phyloP scores from a whole-genome alignment of 192 early-diverging fungal species.

The Phycomyces blakesleeanus region DNA sequence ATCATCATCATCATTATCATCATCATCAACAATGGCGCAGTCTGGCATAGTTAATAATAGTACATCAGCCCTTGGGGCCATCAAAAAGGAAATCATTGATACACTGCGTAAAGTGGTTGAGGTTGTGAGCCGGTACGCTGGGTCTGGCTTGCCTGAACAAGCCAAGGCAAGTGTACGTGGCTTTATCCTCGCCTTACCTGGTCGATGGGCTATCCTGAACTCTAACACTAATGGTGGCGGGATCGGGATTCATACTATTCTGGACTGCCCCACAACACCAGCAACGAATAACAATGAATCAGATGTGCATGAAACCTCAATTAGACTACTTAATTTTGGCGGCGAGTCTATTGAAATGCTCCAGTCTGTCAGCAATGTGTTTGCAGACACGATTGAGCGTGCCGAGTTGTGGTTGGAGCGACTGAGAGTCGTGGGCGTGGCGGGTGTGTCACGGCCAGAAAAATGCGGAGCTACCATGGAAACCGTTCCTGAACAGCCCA shows the following conservation, averaged over 20 bases:
- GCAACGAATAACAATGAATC: no score
- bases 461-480: neutral
- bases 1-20: no score
- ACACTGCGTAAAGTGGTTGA: slow-evolving; percentile 85
- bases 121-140: slow-evolving; percentile 83
- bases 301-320: slow-evolving; percentile 24
- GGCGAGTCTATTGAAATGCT: slow-evolving; percentile 74
- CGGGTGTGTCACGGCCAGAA: neutral
- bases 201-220: slow-evolving; percentile 62
- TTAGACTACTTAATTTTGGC: slow-evolving; percentile 60
- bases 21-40: no score
- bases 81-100: slow-evolving; percentile 79
- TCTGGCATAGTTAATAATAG: no score
- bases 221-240: no score
- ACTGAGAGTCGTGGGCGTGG: slow-evolving; percentile 34
- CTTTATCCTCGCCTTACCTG: slow-evolving; percentile 81
- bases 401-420: slow-evolving; percentile 62
- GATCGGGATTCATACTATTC: neutral
- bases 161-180: slow-evolving; percentile 74
- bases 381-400: slow-evolving; percentile 62
- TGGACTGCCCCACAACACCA: neutral
- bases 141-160: slow-evolving; percentile 75
- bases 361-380: slow-evolving; percentile 57
- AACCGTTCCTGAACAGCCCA: slow-evolving; percentile 11
- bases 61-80: slow-evolving; percentile 49